These are phyloP conservation scores for Sporothrix inflata DNA, from an alignment of 2,329 filamentous ascomycete genomes.

Conservation along the genomic window DNA sequence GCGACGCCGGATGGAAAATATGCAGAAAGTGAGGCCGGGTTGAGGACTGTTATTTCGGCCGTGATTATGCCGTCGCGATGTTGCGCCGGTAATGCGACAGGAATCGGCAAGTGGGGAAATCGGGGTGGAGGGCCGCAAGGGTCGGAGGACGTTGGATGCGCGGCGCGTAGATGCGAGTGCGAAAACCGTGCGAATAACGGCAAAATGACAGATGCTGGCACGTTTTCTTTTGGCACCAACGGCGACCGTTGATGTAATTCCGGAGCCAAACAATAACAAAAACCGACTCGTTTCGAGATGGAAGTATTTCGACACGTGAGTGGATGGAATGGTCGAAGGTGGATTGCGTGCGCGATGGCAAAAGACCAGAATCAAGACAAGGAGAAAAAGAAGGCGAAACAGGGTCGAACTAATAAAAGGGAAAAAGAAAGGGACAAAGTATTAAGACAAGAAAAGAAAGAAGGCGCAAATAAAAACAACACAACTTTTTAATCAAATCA, in stretches of 20 bases:
- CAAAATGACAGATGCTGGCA: background rate
- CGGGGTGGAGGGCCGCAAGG: background rate
- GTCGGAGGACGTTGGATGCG: constrained; percentile 15
- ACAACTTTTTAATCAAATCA: background rate
- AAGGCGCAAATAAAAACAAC: constrained; percentile 3
- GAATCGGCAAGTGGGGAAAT: background rate
- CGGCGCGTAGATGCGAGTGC: constrained; percentile 7
- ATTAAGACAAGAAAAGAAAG: background rate
- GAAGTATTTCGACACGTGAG: background rate
- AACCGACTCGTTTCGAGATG: background rate
- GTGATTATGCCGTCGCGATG: background rate
- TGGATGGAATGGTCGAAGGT: background rate
- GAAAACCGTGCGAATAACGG: constrained; percentile 19
- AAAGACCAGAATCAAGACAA: background rate
- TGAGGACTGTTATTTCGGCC: background rate
- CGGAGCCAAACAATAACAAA: background rate
- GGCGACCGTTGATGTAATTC: background rate
- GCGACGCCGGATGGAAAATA: background rate
- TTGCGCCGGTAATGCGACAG: background rate
- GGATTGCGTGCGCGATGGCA: constrained; percentile 9
- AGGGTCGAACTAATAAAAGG: background rate
- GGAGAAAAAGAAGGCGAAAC: constrained; percentile 1
- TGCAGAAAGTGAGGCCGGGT: background rate
- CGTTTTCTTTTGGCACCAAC: constrained; percentile 1
- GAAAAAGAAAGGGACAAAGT: background rate